phyloP scores from a whole-genome alignment of 768 basidiomycete species.

The Amanita phalloides region DNA sequence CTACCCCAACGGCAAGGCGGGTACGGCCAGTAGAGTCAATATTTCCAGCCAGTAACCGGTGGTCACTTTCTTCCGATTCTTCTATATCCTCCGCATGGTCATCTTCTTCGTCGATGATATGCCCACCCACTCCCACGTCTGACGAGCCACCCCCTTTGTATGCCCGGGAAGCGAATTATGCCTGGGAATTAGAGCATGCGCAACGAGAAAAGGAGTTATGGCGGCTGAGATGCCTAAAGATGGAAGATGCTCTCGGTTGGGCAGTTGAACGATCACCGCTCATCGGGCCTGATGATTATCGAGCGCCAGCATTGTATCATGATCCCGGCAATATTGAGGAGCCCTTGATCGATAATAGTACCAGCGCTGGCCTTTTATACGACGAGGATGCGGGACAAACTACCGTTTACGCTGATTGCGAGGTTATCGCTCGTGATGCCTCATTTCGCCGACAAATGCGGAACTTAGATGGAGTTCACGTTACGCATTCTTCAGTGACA shows the following conservation, averaged over 20 bases:
- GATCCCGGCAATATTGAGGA: not conserved
- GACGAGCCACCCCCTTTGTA: not conserved
- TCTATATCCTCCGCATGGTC: conserved; percentile 1
- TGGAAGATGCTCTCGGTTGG: not conserved
- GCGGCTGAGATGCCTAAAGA: not conserved
- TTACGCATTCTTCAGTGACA: not conserved
- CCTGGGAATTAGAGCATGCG: not conserved
- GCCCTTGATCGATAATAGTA: not conserved
- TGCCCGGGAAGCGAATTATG: not conserved
- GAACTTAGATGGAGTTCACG: not conserved
- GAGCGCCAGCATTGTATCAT: not conserved
- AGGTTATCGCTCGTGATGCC: not conserved
- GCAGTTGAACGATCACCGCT: not conserved
- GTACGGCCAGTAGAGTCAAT: not conserved
- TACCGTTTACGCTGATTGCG: not conserved
- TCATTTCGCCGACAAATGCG: not conserved
- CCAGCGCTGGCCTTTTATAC: not conserved
- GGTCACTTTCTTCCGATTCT: conserved; percentile 3
- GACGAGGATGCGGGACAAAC: not conserved
- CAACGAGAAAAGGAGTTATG: not conserved
- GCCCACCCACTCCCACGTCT: not conserved
- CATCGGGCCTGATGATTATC: not conserved
- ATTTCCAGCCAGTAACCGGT: not conserved
- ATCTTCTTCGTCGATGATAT: not conserved
- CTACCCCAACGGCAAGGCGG: not conserved